Percentiles rank a stretch among this genome's conserved stretches.
phyloP scores from a whole-genome alignment of 2,329 filamentous ascomycete species.

The Botrytis paeoniae region DNA sequence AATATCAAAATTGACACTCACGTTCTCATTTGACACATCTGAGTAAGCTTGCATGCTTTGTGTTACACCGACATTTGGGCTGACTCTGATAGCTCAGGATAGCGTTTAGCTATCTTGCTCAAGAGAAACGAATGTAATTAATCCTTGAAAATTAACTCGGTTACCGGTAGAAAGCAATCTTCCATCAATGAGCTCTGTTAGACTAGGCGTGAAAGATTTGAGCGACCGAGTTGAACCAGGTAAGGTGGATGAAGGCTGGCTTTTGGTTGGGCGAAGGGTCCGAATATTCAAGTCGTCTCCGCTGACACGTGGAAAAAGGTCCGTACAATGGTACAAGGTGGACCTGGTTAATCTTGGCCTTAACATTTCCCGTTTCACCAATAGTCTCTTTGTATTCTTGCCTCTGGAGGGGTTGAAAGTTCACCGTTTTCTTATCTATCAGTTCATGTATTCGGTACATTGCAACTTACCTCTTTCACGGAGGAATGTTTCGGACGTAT shows the following conservation, averaged over 20 bases:
- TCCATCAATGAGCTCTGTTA: background rate
- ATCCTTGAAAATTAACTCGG: background rate
- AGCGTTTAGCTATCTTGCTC: background rate
- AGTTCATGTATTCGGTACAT: background rate
- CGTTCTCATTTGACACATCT: constrained; percentile 11
- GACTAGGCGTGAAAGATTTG: background rate
- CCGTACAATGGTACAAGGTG: constrained; percentile 10
- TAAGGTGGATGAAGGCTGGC: background rate
- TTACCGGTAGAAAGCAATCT: background rate
- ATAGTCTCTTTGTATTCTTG: background rate
- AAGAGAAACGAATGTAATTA: background rate
- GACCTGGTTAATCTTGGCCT: background rate
- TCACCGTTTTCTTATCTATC: constrained; percentile 5
- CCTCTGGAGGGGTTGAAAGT: constrained; percentile 1
- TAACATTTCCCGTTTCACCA: background rate
- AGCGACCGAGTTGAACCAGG: background rate
- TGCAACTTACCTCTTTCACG: background rate
- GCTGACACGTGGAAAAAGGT: constrained; percentile 15
- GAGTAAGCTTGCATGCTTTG: constrained; percentile 14
- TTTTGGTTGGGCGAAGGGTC: background rate
- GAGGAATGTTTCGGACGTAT: constrained; percentile 3
- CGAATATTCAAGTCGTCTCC: background rate
- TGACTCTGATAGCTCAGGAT: constrained; percentile 8
- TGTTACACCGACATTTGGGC: constrained; percentile 21
- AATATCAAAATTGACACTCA: background rate